Evolutionary conservation across 805 yeast genomes (phyloP).

Genomic region (Saccharomyces jurei): DNA sequence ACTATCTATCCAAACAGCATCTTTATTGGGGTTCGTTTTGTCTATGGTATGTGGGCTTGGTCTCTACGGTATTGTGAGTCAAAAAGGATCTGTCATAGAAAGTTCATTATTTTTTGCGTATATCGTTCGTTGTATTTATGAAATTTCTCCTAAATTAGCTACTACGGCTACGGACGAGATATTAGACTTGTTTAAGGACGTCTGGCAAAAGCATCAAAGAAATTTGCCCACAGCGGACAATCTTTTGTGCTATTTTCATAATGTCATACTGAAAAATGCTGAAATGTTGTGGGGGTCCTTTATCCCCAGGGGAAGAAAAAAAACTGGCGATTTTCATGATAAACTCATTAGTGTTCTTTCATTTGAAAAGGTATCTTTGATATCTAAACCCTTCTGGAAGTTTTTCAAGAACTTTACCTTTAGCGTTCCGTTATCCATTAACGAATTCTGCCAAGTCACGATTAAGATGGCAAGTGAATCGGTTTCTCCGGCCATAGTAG

Average conservation of each 20-base stretch:
- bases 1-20: slow-evolving; percentile 65
- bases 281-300: slow-evolving; percentile 24
- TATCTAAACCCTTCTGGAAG: slow-evolving; percentile 23
- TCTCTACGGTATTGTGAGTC: slow-evolving; percentile 73
- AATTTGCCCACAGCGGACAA: slow-evolving; percentile 29
- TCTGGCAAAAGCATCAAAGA: slow-evolving; percentile 31
- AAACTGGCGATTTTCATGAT: slow-evolving; percentile 1
- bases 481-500: slow-evolving; percentile 69
- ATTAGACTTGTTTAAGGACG: slow-evolving; percentile 32
- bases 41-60: slow-evolving; percentile 70
- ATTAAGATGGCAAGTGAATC: slow-evolving; percentile 46
- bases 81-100: slow-evolving; percentile 85
- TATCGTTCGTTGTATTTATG: slow-evolving; percentile 86
- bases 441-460: slow-evolving; percentile 26
- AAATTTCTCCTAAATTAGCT: slow-evolving; percentile 82
- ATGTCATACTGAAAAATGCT: slow-evolving; percentile 20
- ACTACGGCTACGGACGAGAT: slow-evolving; percentile 42
- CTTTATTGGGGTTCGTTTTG: slow-evolving; percentile 77
- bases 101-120: slow-evolving; percentile 80
- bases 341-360: background rate
- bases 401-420: slow-evolving; percentile 24
- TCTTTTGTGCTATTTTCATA: slow-evolving; percentile 25
- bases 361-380: slow-evolving; percentile 6
- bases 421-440: slow-evolving; percentile 27
- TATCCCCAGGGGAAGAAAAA: slow-evolving; percentile 11